phyloP scores from a whole-genome alignment of 148 eudicot genomes.

The Rheum nobile region DNA sequence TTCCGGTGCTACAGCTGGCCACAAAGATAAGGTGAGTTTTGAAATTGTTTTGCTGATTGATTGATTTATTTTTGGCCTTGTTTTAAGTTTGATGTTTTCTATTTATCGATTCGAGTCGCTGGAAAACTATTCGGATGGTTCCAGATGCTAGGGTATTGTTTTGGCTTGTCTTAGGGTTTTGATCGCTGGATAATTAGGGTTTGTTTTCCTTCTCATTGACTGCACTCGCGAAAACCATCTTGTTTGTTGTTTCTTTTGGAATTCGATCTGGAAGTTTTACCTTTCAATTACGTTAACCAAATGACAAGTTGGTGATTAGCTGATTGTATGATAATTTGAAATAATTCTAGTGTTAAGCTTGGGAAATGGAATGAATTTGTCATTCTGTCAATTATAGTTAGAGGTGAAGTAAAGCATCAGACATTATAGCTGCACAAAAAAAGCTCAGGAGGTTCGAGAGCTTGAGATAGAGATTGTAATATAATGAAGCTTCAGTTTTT shows the following conservation, averaged over 20 bases:
- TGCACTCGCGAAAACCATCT: neutral
- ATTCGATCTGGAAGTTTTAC: neutral
- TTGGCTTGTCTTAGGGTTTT: constrained; percentile 3
- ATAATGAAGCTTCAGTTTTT: neutral
- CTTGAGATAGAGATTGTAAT: neutral
- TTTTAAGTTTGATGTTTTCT: neutral
- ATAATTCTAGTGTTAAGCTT: neutral
- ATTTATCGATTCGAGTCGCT: neutral
- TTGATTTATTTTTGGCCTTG: neutral
- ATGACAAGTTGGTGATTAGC: neutral
- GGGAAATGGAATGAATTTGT: neutral
- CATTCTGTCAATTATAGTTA: neutral
- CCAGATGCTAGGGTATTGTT: neutral
- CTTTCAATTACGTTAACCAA: neutral
- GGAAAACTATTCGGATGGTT: neutral
- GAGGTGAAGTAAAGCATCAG: neutral
- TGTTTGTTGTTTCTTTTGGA: neutral
- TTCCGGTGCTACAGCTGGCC: constrained; percentile 13
- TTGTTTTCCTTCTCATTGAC: neutral
- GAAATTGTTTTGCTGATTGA: neutral
- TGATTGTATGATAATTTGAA: neutral
- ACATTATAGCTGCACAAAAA: neutral
- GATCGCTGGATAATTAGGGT: neutral
- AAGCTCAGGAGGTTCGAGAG: neutral
- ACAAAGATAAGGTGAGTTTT: constrained; percentile 8